Base-by-base conservation (phyloP, 139 green algal genomes). In the Zygnema circumcarinatum region DNA sequence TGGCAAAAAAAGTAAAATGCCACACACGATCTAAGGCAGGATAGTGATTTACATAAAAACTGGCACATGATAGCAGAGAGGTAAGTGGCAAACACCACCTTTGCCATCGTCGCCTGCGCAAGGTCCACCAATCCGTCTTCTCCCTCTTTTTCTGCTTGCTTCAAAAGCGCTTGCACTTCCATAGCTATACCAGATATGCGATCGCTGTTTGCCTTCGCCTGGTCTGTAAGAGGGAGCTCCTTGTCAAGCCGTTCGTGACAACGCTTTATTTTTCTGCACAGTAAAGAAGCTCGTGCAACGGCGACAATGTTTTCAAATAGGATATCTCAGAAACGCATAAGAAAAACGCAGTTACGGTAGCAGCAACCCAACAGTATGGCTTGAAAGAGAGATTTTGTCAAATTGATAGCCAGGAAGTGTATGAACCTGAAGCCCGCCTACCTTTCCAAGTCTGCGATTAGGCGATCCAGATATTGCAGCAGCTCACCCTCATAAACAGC, bases 161-260 rank as follows among this genome's bases (percentile, higher is more conserved):
- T 38, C 69, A 89, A 39, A 53, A 89, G 68, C n/a, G 56, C 82
- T 52, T 88, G 67, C 33, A 88, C 68, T 20, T 69, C 20, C 82
- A 36, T 35, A 20, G 32, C 82, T 47, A 88, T 82, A 29, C 36
- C 82, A 35, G 33, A 68, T 35, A 88, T 81, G 0, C 82, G 67
- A 25, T 86, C 47, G 25, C 22, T 47, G 79, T 79, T 78, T 47
- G 41, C 62, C 67, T 53, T 80, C 0, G 62, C 81, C 21, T 42
- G 68, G 33, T 81, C 33, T 35, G 38, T 31, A 32, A 31, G 20
- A 0, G 81, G 62, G 11, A 87, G 81, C 81, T 75, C 73, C 73
- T 89, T 84, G 38, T 84, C 42, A 52, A 88, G 82, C 21, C 82
- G 67, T 53, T 88, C 82, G 25, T 88, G 67, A 42, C 67, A 88